These are phyloP conservation scores for Talaromyces nanjingensis DNA, from an alignment of 495 filamentous ascomycete genomes.

Conservation along the genomic window DNA sequence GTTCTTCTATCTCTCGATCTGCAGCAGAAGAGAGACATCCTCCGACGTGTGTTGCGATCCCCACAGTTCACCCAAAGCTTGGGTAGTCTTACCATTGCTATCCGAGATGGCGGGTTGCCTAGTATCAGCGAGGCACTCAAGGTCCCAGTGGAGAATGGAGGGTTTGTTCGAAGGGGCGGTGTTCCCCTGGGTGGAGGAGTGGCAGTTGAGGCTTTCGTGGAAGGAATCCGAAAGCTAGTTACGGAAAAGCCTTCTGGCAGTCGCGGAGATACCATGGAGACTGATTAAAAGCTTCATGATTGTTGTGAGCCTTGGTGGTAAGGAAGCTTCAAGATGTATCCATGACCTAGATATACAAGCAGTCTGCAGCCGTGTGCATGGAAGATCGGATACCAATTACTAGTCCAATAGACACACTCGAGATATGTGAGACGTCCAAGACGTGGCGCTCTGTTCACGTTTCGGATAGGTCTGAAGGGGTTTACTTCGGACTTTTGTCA, in stretches of 20 bases:
- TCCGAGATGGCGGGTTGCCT: slow-evolving; percentile 88
- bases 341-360: not conserved
- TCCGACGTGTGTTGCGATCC: slow-evolving; percentile 77
- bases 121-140: slow-evolving; percentile 81
- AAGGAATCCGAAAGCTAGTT: slow-evolving; percentile 75
- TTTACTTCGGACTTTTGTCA: not conserved
- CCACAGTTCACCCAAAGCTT: slow-evolving; percentile 89
- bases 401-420: not conserved
- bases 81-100: slow-evolving; percentile 72
- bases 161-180: slow-evolving; percentile 60
- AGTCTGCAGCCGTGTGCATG: not conserved
- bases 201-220: slow-evolving; percentile 83
- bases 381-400: not conserved
- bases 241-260: slow-evolving; percentile 29
- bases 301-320: not conserved
- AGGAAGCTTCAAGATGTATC: not conserved
- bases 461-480: not conserved
- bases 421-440: not conserved
- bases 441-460: not conserved
- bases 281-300: slow-evolving; percentile 26
- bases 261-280: slow-evolving; percentile 38
- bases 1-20: slow-evolving; percentile 67
- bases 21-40: slow-evolving; percentile 71
- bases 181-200: slow-evolving; percentile 84
- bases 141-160: slow-evolving; percentile 73